A percentile compares a stretch with the other conserved stretches of the same genome.
These are phyloP conservation scores for Gloeophyllum trabeum DNA, from an alignment of 768 basidiomycete species.

Conservation along the genomic window DNA sequence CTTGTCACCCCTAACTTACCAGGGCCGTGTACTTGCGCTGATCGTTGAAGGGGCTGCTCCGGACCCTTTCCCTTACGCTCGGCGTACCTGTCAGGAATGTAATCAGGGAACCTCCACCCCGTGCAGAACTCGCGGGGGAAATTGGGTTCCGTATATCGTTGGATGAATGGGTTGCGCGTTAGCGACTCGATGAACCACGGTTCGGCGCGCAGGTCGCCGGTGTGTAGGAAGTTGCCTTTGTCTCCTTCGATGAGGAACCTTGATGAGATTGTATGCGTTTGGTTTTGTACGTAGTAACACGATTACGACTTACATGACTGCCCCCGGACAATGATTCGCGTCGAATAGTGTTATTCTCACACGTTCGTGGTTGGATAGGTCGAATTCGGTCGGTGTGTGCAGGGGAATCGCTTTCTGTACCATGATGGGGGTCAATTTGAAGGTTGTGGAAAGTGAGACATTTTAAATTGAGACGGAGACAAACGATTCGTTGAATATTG, in stretches of 20 bases:
- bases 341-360: constrained; percentile 76
- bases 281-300: not conserved
- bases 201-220: constrained; percentile 90
- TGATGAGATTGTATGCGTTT: not conserved
- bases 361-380: constrained; percentile 40
- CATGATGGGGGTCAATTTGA: not conserved
- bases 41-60: too few species aligned
- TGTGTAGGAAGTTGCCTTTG: constrained; percentile 70
- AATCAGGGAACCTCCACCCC: too few species aligned
- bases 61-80: too few species aligned
- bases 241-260: constrained; percentile 81
- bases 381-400: constrained; percentile 51
- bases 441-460: too few species aligned
- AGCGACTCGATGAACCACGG: constrained; percentile 65
- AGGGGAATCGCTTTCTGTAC: constrained; percentile 39
- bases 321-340: constrained; percentile 93
- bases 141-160: constrained; percentile 46
- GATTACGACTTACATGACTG: constrained; percentile 60
- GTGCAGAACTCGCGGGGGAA: too few species aligned
- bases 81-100: too few species aligned
- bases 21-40: constrained; percentile 12
- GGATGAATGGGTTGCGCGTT: constrained; percentile 56
- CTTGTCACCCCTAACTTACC: constrained; percentile 14
- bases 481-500: not conserved
- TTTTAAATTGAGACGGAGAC: too few species aligned